Percentiles rank a stretch among this genome's conserved stretches.
These are phyloP conservation scores for Coemansia sp. DNA, from an alignment of 192 early-diverging fungal genomes.

Conservation along the genomic window DNA sequence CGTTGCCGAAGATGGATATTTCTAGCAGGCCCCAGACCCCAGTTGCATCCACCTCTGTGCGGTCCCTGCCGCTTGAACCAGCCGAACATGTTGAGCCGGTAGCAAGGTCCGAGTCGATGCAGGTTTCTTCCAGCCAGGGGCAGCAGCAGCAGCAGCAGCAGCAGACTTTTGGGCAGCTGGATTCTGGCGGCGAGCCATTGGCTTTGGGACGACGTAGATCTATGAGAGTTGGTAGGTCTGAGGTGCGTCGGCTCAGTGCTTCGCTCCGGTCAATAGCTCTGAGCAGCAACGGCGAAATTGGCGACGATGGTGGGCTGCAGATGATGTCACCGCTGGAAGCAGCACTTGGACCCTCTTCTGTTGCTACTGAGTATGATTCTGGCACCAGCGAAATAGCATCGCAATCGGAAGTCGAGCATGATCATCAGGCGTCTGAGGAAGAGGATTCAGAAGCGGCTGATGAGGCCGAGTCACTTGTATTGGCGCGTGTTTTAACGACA, in stretches of 20 bases:
- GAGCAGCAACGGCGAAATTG: conserved; percentile 7
- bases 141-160: no score
- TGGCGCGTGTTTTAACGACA: conserved; percentile 57
- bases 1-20: neutral
- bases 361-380: neutral
- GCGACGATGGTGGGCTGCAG: conserved; percentile 2
- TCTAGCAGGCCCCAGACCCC: neutral
- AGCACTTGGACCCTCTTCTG: conserved; percentile 9
- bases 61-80: neutral
- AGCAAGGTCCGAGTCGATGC: neutral
- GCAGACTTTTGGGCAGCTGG: neutral
- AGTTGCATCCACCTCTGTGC: neutral
- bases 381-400: neutral
- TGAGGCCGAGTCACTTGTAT: conserved; percentile 43
- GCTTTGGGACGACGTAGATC: conserved; percentile 8
- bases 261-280: conserved; percentile 48
- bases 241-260: conserved; percentile 51
- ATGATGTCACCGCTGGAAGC: conserved; percentile 3
- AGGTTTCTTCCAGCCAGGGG: neutral
- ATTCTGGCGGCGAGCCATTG: neutral
- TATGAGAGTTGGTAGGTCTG: conserved; percentile 28
- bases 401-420: neutral
- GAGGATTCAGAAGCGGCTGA: conserved; percentile 15
- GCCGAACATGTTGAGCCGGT: neutral
- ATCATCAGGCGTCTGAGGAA: neutral